Evolutionary conservation across 805 yeast genomes (phyloP), one percentile per base, ranked within the genome.

Genomic region (Isabelozyma gotoi): DNA sequence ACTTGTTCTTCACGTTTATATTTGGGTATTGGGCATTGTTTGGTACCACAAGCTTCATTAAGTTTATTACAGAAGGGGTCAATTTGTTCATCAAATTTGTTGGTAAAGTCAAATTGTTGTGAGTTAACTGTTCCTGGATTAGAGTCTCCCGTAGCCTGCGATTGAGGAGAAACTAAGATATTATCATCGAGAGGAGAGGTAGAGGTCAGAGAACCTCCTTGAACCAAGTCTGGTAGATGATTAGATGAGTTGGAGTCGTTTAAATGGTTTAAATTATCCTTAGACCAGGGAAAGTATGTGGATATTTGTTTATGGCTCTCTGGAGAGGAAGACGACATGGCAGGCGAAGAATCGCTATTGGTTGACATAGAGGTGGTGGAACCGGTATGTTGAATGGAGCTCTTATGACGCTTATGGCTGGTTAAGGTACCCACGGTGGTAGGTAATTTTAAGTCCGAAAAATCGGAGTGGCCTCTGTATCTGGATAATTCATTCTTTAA

Each of bases 31-130:
- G 94, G 96, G 49, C 78, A 66, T 12, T 74, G 74, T 53, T 73
- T 82, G 5, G 84, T 82, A 14, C 97, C 97, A 65, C 97, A 91
- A 1, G 90, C 97, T 60, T 81, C 76, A 48, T 80, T 78, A 57
- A 92, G 74, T 53, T 82, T 80, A 19, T 78, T 77, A 59, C 98
- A 92, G 60, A 92, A 92, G 20, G 79, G 80, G 46, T 78, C 77
- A 42, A 84, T 82, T 51, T 84, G 82, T 57, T 87, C 92, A 56
- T 82, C 85, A 59, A 81, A 85, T 33, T 42, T 36, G 37, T 50
- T 48, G 10, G 54, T 45, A 12, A 56, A 50, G 34, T 50, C 40
- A 45, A 38, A 41, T 42, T 48, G 41, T 33, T 42, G 18, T 35
- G 52, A 41, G 33, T 44, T 24, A 38, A 50, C 46, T 6, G 48